These are phyloP conservation scores for Mucor racemosus DNA, from an alignment of 371 early-diverging fungal genomes.

Conservation along the genomic window DNA sequence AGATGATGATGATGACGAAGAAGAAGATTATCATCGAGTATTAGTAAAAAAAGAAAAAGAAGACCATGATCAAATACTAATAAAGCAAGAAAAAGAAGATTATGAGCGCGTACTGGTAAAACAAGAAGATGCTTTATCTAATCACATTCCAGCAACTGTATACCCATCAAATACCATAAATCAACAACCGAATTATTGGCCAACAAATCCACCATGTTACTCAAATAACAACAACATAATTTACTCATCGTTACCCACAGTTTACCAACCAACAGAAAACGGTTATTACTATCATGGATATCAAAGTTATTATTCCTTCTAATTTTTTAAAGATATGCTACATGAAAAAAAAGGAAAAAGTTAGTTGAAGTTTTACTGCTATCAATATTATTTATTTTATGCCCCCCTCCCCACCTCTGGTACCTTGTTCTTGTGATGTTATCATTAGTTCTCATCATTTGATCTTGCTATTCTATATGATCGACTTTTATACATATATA, in stretches of 20 bases:
- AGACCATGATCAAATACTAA: neutral
- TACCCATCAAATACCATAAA: neutral
- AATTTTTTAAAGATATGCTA: neutral
- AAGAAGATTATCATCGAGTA: neutral
- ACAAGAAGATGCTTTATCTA: neutral
- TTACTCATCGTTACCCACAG: constrained; percentile 7
- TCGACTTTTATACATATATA: no score
- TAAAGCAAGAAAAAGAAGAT: neutral
- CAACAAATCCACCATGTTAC: constrained; percentile 8
- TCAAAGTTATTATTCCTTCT: neutral
- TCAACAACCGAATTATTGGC: constrained; percentile 12
- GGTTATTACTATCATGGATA: constrained; percentile 1
- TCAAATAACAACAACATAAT: neutral
- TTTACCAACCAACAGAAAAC: constrained; percentile 1
- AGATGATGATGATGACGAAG: constrained; percentile 11
- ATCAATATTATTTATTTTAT: constrained; percentile 1
- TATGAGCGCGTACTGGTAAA: neutral
- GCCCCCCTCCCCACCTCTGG: no score
- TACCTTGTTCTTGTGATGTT: neutral
- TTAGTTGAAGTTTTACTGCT: neutral
- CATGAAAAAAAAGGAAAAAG: neutral
- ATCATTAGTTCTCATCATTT: neutral
- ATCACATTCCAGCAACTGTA: neutral
- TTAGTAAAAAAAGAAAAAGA: neutral
- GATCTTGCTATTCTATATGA: neutral